These are phyloP conservation scores for Streptanthus diversifolius DNA, from an alignment of 345 rosid species.

Conservation along the genomic window DNA sequence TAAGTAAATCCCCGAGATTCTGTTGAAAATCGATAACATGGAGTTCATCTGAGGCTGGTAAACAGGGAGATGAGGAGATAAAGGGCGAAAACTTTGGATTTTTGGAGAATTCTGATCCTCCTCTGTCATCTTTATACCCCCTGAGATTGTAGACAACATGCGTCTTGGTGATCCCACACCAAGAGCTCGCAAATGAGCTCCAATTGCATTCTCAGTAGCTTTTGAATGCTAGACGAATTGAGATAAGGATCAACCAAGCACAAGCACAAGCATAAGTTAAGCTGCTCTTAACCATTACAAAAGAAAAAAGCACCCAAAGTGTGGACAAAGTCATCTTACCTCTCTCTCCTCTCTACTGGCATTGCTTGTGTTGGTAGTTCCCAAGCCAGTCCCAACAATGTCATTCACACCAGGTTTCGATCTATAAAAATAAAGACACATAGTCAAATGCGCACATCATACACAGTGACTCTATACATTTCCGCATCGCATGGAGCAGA, in stretches of 20 bases:
- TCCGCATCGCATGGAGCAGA: not conserved
- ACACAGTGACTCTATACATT: not conserved
- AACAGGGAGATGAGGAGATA: slow-evolving; percentile 36
- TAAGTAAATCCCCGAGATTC: slow-evolving; percentile 38
- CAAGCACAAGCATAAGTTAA: slow-evolving; percentile 1
- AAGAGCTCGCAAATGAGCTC: slow-evolving; percentile 21
- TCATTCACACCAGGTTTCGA: slow-evolving; percentile 31
- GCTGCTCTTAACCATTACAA: not conserved
- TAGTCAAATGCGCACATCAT: not conserved
- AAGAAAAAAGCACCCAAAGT: not conserved
- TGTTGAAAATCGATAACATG: slow-evolving; percentile 38
- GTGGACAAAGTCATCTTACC: slow-evolving; percentile 12
- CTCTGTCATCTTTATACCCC: slow-evolving; percentile 24
- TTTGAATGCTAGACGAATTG: slow-evolving; percentile 1
- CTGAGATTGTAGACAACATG: slow-evolving; percentile 31
- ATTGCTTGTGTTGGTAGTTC: slow-evolving; percentile 10
- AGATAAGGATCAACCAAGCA: not conserved
- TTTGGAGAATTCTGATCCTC: slow-evolving; percentile 26
- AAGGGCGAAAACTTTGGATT: slow-evolving; percentile 31
- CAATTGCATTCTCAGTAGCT: slow-evolving; percentile 12
- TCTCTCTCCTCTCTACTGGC: slow-evolving; percentile 25
- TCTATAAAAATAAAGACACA: not conserved
- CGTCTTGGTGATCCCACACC: slow-evolving; percentile 27
- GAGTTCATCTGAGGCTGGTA: slow-evolving; percentile 41
- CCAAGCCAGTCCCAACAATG: slow-evolving; percentile 26